Conservation (phyloP, 768 basidiomycete genomes). For the Tricholoma bakamatsutake region DNA sequence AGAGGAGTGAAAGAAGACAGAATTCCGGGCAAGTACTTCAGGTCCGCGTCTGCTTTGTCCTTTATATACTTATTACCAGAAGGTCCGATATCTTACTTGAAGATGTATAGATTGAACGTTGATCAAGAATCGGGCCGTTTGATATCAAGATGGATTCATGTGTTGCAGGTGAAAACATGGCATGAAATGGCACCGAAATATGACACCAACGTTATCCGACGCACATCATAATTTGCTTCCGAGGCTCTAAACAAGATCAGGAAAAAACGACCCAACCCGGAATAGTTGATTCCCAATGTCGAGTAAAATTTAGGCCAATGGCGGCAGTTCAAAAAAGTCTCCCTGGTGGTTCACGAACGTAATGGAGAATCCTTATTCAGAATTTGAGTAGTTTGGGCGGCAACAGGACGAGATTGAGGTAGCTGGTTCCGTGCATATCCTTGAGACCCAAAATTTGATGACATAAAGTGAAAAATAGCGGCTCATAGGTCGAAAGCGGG, state of each 20-base stretch:
- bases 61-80: conserved; percentile 5
- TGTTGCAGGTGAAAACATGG: conserved; percentile 1
- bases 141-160: conserved; percentile 8
- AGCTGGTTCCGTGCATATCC: neutral
- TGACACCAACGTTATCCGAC: neutral
- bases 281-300: neutral
- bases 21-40: neutral
- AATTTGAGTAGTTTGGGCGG: neutral
- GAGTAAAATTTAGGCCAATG: neutral
- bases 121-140: conserved; percentile 10
- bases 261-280: neutral
- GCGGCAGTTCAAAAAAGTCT: neutral
- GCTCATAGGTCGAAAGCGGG: neutral
- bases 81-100: conserved; percentile 10
- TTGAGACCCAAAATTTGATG: neutral
- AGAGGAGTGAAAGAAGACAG: neutral
- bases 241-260: neutral
- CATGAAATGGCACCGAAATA: conserved; percentile 2
- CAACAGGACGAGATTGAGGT: neutral
- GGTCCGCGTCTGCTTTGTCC: neutral
- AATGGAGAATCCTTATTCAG: neutral
- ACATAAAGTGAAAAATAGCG: neutral
- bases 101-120: conserved; percentile 1
- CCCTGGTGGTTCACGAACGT: neutral
- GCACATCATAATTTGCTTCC: neutral